Evolutionary conservation across 1,284 basidiomycete species (phyloP), one percentile per base, ranked within the genome.

Genomic region (Sporisorium graminicola): DNA sequence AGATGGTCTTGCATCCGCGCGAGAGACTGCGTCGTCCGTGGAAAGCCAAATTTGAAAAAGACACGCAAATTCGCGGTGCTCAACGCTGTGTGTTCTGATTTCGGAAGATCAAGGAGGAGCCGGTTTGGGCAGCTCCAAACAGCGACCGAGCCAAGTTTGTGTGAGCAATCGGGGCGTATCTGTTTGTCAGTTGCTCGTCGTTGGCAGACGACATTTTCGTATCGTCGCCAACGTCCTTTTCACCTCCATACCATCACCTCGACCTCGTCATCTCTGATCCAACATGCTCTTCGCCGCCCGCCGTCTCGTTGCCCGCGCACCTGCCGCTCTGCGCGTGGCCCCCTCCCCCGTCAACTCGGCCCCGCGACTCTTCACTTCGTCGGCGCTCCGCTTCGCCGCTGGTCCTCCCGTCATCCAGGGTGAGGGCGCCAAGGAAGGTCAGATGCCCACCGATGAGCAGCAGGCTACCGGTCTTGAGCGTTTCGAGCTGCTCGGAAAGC

Each of bases 381-480:
- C 82, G 20, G 76, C 78, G 20, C 65, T 77, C 50, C 77, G 76
- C 31, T 73, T 77, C 66, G 66, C 72, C 31, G 69, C 67, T 40
- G 75, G 70, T 24, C 88, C 90, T 60, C 92, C 93, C 64, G 87
- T 91, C 74, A 87, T 94, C 77, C 91, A 89, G 80, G 94, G 94
- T 81, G 89, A 79, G 90, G 94, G 87, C 84, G 90, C 90, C 80
- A 91, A 93, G 87, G 64, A 90, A 14, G 94, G 94, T 77, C 89
- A 91, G 73, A 90, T 94, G 72, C 91, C 94, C 66, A 93, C 92
- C 72, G 92, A 94, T 87, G 89, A 92, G 84, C 89, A 93, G 81
- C 96, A 99, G 88, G 90, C 95, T 31, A 99, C 96, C 78, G 95
- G 96, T 91, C 89, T 98, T 70, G 95, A 98, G 88, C 93, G 96